These are phyloP conservation scores for Dendrostoma leiphaemia DNA, from an alignment of 2,329 filamentous ascomycete species.

Conservation along the genomic window DNA sequence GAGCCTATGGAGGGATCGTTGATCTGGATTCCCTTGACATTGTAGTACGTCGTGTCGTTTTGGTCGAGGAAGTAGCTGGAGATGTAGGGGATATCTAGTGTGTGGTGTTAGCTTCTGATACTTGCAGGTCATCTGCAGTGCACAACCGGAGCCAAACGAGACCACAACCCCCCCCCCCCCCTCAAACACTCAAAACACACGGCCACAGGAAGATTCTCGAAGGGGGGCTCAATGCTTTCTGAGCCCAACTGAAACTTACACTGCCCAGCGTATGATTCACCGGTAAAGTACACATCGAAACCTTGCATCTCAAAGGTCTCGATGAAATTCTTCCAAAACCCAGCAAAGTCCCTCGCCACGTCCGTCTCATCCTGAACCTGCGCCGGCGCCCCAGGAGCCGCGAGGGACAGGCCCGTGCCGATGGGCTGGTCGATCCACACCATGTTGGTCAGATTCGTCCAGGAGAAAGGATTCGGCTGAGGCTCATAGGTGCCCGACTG, in stretches of 20 bases:
- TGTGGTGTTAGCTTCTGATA: no score
- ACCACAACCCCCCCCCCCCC: no score
- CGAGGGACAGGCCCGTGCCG: constrained; percentile 59
- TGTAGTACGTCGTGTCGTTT: constrained; percentile 60
- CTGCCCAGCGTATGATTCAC: constrained; percentile 59
- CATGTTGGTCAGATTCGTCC: constrained; percentile 71
- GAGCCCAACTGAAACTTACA: constrained; percentile 26
- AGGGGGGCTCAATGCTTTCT: not conserved
- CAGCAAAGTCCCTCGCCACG: constrained; percentile 63
- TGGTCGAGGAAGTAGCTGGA: constrained; percentile 66
- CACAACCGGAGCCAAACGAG: no score
- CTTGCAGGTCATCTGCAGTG: no score
- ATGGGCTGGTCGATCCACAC: constrained; percentile 68
- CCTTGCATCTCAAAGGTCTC: constrained; percentile 61
- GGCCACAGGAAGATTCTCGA: not conserved
- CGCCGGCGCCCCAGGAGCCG: constrained; percentile 50
- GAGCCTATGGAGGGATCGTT: constrained; percentile 64
- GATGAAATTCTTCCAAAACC: constrained; percentile 73
- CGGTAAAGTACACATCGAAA: constrained; percentile 66
- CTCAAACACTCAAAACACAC: no score
- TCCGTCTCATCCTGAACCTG: constrained; percentile 62
- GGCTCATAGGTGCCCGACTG: constrained; percentile 64
- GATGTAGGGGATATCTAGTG: constrained; percentile 63
- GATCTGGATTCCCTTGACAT: constrained; percentile 64
- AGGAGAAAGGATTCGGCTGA: constrained; percentile 62